Conservation (phyloP, 2,329 filamentous ascomycete species). For the Furcasterigmium furcatum region DNA sequence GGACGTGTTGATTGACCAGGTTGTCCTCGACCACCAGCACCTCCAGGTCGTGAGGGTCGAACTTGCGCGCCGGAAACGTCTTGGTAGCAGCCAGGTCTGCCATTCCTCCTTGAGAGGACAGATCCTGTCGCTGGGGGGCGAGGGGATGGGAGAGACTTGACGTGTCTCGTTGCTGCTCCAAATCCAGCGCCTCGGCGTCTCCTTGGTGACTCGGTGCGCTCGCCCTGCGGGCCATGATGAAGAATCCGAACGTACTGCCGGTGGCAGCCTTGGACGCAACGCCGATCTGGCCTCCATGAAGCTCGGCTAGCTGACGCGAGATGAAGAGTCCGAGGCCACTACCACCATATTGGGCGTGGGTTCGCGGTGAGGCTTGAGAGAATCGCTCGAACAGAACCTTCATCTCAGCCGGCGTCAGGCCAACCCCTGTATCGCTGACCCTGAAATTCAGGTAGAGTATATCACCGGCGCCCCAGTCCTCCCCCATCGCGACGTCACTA, state of each 20-base stretch:
- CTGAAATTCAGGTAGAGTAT: conserved; percentile 40
- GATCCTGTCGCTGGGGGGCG: conserved; percentile 17
- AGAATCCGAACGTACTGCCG: conserved; percentile 62
- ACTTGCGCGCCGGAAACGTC: conserved; percentile 2
- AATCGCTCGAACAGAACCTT: conserved; percentile 66
- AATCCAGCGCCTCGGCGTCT: not conserved
- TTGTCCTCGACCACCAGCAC: conserved; percentile 67
- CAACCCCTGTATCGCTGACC: conserved; percentile 64
- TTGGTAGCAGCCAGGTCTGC: conserved; percentile 16
- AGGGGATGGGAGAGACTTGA: conserved; percentile 5
- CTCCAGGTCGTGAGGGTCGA: conserved; percentile 46
- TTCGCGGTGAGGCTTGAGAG: conserved; percentile 53
- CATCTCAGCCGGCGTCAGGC: conserved; percentile 59
- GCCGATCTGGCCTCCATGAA: conserved; percentile 64
- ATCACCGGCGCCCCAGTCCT: conserved; percentile 28
- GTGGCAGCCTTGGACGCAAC: conserved; percentile 55
- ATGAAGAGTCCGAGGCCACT: conserved; percentile 64
- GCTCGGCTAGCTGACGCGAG: conserved; percentile 57
- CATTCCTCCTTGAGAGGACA: conserved; percentile 13
- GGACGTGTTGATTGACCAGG: conserved; percentile 63
- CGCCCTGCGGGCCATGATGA: conserved; percentile 52
- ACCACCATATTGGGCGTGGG: conserved; percentile 59
- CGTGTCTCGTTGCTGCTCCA: too few species aligned
- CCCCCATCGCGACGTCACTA: conserved; percentile 10
- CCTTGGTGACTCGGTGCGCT: too few species aligned